Percentiles rank a stretch among this genome's conserved stretches.
phyloP scores from a whole-genome alignment of 2,329 filamentous ascomycete species.

The Orbilia brochopaga region DNA sequence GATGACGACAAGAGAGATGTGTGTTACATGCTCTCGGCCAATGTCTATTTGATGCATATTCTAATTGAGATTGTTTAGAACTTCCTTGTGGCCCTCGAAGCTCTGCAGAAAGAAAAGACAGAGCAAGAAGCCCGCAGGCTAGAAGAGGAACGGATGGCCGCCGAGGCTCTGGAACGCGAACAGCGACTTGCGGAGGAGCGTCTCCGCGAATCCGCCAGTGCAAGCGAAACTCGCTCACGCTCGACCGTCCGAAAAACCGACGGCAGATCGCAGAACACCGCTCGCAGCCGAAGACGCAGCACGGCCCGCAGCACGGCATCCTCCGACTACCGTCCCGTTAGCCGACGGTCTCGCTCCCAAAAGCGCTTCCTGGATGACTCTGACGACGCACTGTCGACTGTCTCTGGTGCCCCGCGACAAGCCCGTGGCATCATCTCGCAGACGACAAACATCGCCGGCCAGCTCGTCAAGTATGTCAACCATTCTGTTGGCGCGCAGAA shows the following conservation, averaged over 20 bases:
- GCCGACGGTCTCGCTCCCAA: conserved; percentile 45
- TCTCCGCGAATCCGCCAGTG: conserved; percentile 58
- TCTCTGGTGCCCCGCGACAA: conserved; percentile 33
- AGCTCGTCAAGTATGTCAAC: conserved; percentile 58
- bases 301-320: conserved; percentile 63
- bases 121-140: conserved; percentile 70
- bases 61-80: conserved; percentile 64
- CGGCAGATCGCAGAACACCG: conserved; percentile 60
- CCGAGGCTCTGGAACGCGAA: conserved; percentile 64
- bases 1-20: conserved; percentile 72
- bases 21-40: conserved; percentile 2
- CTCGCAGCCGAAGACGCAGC: conserved; percentile 64
- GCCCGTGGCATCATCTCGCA: conserved; percentile 38
- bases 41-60: not conserved
- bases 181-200: conserved; percentile 60
- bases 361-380: conserved; percentile 41
- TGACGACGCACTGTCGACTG: conserved; percentile 37
- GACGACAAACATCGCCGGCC: conserved; percentile 51
- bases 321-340: conserved; percentile 50
- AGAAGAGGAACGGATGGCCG: conserved; percentile 68
- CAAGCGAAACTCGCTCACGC: conserved; percentile 65
- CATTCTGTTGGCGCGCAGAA: conserved; percentile 63
- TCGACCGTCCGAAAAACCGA: conserved; percentile 62
- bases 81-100: conserved; percentile 83
- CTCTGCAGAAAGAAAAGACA: conserved; percentile 80